A percentile compares a stretch with the other conserved stretches of the same genome.
Evolutionary conservation across 202 grass and related monocot species (phyloP).

Genomic region (Digitaria exilis): DNA sequence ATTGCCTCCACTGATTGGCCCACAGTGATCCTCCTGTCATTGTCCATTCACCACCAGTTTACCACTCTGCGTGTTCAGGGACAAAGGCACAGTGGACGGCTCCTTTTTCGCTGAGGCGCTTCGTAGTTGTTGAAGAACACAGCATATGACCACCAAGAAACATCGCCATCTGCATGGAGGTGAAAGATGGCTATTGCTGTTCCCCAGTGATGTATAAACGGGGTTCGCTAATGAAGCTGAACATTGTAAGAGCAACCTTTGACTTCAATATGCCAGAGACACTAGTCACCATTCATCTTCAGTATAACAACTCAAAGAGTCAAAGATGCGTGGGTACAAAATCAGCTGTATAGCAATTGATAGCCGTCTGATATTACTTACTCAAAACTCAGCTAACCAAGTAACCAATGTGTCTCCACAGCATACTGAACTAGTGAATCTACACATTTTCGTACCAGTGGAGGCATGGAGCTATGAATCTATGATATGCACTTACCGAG

Average conservation of each 20-base stretch:
- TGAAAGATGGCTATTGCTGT: slow-evolving; percentile 6
- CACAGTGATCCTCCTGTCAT: slow-evolving; percentile 53
- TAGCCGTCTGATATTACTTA: not conserved
- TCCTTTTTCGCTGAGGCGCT: slow-evolving; percentile 25
- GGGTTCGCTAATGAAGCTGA: slow-evolving; percentile 10
- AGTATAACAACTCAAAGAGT: slow-evolving; percentile 25
- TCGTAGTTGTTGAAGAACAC: slow-evolving; percentile 21
- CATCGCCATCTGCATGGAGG: slow-evolving; percentile 39
- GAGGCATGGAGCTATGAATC: slow-evolving; percentile 28
- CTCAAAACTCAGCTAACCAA: not conserved
- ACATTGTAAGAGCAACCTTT: not conserved
- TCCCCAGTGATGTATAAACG: not conserved
- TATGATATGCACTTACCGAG: too few species aligned
- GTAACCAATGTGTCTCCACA: not conserved
- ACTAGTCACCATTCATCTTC: not conserved
- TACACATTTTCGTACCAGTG: not conserved
- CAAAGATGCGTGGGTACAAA: not conserved
- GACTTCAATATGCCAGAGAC: not conserved
- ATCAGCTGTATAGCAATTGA: not conserved
- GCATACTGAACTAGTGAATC: not conserved
- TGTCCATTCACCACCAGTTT: slow-evolving; percentile 7
- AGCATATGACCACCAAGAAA: slow-evolving; percentile 38
- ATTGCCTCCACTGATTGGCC: slow-evolving; percentile 39
- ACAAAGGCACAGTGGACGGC: slow-evolving; percentile 8
- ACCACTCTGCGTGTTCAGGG: slow-evolving; percentile 22